Evolutionary conservation across 352 stramenopile species (phyloP), one percentile per base, ranked within the genome.

Genomic region (Globisporangium canariense): DNA sequence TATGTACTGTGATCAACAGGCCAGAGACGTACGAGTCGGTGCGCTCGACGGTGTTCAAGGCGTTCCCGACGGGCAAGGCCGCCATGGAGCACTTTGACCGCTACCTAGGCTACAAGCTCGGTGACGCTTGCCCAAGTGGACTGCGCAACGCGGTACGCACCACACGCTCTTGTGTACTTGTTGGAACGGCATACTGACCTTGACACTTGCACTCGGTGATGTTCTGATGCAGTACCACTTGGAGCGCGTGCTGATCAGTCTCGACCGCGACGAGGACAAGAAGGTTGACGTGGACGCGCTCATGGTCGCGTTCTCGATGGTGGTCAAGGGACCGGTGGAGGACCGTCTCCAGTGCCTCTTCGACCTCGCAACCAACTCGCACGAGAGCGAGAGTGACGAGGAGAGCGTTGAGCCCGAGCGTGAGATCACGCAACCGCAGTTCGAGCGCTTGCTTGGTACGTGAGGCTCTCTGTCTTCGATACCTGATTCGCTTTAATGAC

Each of bases 231-330:
- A 88, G 79, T 81, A 94, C 49, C 86, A 94, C 58, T 59, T 94
- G 51, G 86, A 94, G 63, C 78, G 86, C 38, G 78, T 94, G 52
- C 65, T 93, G 46, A 52, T 90, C 70, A 90, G 83, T 69, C 72
- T 94, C 6, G 55, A 77, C 38, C 76, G 75, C 58, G 79, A 91
- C 45, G 65, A 45, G 6, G 64, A 87, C 38, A 71, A 83, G 55
- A 90, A 89, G 68, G 67, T 65, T 49, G 76, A 91, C 54, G 69
- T 92, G 30, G 82, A 94, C 52, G 78, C 83, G 49, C 72, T 91
- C 50, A 65, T 94, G 56, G 83, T 92, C 18, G 86, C 86, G 47
- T 93, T 94, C 67, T 91, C 86, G 30, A 83, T 94, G 82, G 81
- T 83, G 2, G 78, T 94, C 36, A 93, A 94, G 59, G 86, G 86